Conservation (phyloP, 352 stramenopile genomes). For the Peronospora tabacina region DNA sequence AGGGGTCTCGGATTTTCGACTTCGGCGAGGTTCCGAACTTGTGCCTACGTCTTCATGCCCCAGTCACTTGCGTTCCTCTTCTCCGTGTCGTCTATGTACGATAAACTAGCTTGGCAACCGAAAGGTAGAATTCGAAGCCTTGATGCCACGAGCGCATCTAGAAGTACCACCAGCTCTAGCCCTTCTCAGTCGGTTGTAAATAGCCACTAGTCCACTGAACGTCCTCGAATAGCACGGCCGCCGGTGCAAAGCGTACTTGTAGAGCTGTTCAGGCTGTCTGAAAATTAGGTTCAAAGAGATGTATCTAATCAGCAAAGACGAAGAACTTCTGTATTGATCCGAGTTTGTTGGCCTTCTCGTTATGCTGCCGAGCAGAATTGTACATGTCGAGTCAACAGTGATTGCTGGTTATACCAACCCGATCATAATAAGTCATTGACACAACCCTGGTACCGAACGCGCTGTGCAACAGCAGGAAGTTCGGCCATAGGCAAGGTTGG, state of each 20-base stretch:
- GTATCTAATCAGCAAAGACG: too few species aligned
- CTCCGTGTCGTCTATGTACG: too few species aligned
- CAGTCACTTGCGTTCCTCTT: too few species aligned
- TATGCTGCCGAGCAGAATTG: constrained; percentile 3
- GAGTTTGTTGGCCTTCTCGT: background rate
- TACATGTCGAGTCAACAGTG: background rate
- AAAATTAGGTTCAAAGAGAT: too few species aligned
- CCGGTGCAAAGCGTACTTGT: background rate
- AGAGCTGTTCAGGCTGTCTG: too few species aligned
- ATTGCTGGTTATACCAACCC: background rate
- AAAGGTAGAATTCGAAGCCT: background rate
- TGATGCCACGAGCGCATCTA: too few species aligned
- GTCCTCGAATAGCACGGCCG: too few species aligned
- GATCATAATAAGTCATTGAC: background rate
- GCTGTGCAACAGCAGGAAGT: too few species aligned
- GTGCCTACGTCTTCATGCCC: background rate
- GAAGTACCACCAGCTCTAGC: background rate
- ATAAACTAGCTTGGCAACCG: too few species aligned
- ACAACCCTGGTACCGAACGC: too few species aligned
- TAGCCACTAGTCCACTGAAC: background rate
- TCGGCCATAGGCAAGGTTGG: too few species aligned
- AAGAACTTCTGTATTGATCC: background rate
- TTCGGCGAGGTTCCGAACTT: background rate
- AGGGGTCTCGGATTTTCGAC: background rate
- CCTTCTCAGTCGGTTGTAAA: background rate